Conservation (phyloP, 148 eudicot species). For the Dianthus caryophyllus region DNA sequence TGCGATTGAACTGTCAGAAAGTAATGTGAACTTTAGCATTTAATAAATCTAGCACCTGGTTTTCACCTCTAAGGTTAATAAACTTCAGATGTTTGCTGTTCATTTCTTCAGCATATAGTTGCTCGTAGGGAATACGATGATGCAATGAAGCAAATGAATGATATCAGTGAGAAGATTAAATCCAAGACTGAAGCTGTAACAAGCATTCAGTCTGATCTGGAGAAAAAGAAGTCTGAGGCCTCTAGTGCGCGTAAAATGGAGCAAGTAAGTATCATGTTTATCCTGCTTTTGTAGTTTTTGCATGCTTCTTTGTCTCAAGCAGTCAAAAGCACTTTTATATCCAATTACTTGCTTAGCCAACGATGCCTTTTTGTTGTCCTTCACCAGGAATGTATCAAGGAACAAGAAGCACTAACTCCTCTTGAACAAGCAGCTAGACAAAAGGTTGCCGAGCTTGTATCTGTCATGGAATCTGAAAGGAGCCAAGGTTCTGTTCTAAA, state of each 20-base stretch:
- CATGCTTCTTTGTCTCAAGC: neutral
- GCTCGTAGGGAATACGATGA: conserved; percentile 68
- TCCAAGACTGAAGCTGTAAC: conserved; percentile 45
- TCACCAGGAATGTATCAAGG: conserved; percentile 63
- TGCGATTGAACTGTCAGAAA: neutral
- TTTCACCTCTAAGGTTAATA: neutral
- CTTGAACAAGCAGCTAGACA: conserved; percentile 89
- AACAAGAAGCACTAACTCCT: conserved; percentile 68
- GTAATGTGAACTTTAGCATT: neutral
- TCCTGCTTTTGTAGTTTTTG: neutral
- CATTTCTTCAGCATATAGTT: conserved; percentile 65
- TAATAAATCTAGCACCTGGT: neutral
- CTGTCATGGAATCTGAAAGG: conserved; percentile 80
- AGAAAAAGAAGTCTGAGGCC: conserved; percentile 55
- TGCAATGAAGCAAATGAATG: conserved; percentile 69
- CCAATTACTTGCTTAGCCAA: neutral
- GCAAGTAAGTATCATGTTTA: conserved; percentile 42
- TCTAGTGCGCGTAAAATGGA: conserved; percentile 63
- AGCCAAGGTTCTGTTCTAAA: conserved; percentile 92
- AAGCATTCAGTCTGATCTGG: conserved; percentile 44
- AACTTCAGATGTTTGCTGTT: neutral
- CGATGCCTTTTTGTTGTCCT: conserved; percentile 14
- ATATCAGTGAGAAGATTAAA: conserved; percentile 42
- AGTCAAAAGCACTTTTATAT: no score
- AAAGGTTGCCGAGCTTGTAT: conserved; percentile 69